These are phyloP conservation scores for Calcarisporium arbuscula DNA, from an alignment of 2,329 filamentous ascomycete genomes.

Conservation along the genomic window DNA sequence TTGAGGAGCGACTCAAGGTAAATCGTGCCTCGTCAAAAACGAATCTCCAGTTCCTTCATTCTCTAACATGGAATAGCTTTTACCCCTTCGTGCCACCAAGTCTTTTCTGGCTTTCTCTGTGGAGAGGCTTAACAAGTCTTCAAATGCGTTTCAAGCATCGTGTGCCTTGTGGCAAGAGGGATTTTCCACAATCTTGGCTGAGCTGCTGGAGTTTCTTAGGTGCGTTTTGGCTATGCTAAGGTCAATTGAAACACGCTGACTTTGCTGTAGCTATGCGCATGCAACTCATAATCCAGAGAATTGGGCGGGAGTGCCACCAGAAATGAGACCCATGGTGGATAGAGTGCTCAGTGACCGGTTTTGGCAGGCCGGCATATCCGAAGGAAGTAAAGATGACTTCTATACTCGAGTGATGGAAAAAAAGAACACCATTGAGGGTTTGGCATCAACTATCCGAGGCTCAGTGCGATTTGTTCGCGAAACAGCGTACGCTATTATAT, in stretches of 20 bases:
- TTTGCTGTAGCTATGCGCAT: conserved; percentile 66
- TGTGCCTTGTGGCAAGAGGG: conserved; percentile 78
- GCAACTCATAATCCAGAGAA: conserved; percentile 82
- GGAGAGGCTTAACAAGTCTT: conserved; percentile 74
- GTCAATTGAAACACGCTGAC: conserved; percentile 1
- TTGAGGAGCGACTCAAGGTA: conserved; percentile 69
- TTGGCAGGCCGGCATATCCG: conserved; percentile 97
- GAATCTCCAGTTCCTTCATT: not conserved
- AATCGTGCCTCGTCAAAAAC: conserved; percentile 12
- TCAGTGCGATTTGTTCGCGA: conserved; percentile 86
- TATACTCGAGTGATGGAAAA: conserved; percentile 87
- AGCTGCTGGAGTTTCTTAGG: conserved; percentile 76
- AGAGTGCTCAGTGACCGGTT: conserved; percentile 89
- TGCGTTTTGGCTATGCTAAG: no score
- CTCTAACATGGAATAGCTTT: conserved; percentile 34
- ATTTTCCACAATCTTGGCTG: conserved; percentile 77
- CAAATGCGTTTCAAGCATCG: conserved; percentile 67
- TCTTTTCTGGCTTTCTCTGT: conserved; percentile 89
- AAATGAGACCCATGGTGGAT: conserved; percentile 71
- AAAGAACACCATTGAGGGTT: conserved; percentile 82
- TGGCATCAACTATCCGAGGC: conserved; percentile 87
- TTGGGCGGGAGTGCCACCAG: conserved; percentile 70
- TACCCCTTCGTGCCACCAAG: conserved; percentile 84
- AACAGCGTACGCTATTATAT: conserved; percentile 89
- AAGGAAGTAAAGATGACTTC: conserved; percentile 93